These are phyloP conservation scores for Colletotrichum sp. DNA, from an alignment of 2,329 filamentous ascomycete genomes.

Conservation along the genomic window DNA sequence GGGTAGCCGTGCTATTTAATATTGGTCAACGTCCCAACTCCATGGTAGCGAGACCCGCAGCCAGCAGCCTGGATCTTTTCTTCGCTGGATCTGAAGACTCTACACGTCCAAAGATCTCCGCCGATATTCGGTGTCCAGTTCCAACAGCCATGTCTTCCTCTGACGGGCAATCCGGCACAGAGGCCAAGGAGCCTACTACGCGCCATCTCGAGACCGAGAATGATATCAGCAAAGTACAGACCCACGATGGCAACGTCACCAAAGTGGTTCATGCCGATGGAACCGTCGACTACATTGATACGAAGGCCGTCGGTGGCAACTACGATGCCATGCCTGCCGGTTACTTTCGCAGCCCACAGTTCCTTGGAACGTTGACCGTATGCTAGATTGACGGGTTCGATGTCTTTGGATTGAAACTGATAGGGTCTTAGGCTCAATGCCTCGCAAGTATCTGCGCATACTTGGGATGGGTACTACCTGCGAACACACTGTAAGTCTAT, in stretches of 20 bases:
- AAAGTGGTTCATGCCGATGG: slow-evolving; percentile 43
- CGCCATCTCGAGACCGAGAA: slow-evolving; percentile 34
- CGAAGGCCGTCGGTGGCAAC: slow-evolving; percentile 46
- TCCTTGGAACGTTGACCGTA: slow-evolving; percentile 44
- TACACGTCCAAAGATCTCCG: not conserved
- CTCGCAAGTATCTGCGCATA: slow-evolving; percentile 37
- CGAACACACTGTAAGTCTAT: slow-evolving; percentile 35
- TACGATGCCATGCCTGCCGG: slow-evolving; percentile 42
- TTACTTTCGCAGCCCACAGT: slow-evolving; percentile 43
- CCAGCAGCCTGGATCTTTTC: not conserved
- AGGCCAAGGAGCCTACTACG: not conserved
- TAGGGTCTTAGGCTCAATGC: slow-evolving; percentile 30
- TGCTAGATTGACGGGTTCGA: not conserved
- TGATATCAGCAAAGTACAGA: slow-evolving; percentile 28
- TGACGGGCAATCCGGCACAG: not conserved
- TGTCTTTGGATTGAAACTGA: not conserved
- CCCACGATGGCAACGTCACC: slow-evolving; percentile 27
- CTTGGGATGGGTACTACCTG: slow-evolving; percentile 38
- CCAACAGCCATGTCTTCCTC: not conserved
- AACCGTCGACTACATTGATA: slow-evolving; percentile 45
- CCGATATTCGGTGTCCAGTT: not conserved
- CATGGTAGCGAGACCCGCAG: not conserved
- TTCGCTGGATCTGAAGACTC: not conserved
- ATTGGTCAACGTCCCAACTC: not conserved
- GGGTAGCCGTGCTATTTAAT: not conserved